phyloP scores from a whole-genome alignment of 441 rosid genomes.

The Geranium incanum region DNA sequence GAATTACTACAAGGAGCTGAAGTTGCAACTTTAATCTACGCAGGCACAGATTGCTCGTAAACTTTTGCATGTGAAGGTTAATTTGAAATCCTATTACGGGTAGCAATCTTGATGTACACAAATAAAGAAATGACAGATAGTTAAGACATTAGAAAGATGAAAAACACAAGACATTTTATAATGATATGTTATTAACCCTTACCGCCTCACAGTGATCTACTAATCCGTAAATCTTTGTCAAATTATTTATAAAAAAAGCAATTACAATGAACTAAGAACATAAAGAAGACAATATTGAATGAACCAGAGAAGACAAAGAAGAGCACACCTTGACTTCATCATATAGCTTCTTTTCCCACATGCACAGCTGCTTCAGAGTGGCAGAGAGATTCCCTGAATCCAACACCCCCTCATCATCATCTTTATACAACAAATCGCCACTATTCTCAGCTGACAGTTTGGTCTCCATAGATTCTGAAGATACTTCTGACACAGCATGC shows the following conservation, averaged over 20 bases:
- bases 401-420: slow-evolving; percentile 24
- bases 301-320: slow-evolving; percentile 7
- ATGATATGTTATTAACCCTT: too few species aligned
- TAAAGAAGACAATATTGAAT: slow-evolving; percentile 7
- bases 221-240: too few species aligned
- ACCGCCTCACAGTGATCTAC: too few species aligned
- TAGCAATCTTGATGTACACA: too few species aligned
- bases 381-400: slow-evolving; percentile 38
- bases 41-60: too few species aligned
- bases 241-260: background rate
- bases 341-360: slow-evolving; percentile 66
- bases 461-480: background rate
- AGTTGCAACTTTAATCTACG: too few species aligned
- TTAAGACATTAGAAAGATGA: too few species aligned
- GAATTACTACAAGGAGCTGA: too few species aligned
- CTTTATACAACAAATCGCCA: background rate
- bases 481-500: slow-evolving; percentile 15
- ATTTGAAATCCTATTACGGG: too few species aligned
- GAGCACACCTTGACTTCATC: slow-evolving; percentile 50
- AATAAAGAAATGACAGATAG: too few species aligned
- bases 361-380: slow-evolving; percentile 44
- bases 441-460: slow-evolving; percentile 11
- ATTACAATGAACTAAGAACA: slow-evolving; percentile 14
- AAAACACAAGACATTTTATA: too few species aligned
- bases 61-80: too few species aligned